Evolutionary conservation across 106 monocot species (phyloP).

Genomic region (Acanthochlamys bracteata): DNA sequence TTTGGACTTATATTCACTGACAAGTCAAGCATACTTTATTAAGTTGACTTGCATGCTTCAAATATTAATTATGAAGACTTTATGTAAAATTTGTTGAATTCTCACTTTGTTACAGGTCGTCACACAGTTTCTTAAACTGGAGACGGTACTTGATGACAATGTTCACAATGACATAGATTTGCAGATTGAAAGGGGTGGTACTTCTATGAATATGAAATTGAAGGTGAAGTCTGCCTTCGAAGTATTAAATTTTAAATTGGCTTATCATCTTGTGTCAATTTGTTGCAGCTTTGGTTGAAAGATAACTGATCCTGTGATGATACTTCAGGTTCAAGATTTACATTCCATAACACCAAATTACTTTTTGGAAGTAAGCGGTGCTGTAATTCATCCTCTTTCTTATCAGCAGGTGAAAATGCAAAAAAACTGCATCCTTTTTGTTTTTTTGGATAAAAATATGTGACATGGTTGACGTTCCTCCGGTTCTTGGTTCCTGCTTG

Average conservation of each 20-base stretch:
- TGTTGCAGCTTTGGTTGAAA: not conserved
- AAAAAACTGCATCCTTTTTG: too few species aligned
- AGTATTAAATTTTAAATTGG: too few species aligned
- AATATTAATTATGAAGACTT: too few species aligned
- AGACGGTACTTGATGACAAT: conserved; percentile 70
- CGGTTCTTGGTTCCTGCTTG: too few species aligned
- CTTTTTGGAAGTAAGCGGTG: conserved; percentile 93
- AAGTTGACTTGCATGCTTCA: too few species aligned
- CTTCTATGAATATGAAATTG: conserved; percentile 39
- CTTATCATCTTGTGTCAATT: not conserved
- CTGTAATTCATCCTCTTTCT: conserved; percentile 82
- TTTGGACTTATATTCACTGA: too few species aligned
- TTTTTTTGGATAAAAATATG: too few species aligned
- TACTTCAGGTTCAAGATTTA: conserved; percentile 84
- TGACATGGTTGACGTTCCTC: too few species aligned
- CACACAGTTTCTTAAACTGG: conserved; percentile 90
- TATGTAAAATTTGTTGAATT: conserved; percentile 2
- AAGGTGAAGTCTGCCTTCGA: conserved; percentile 26
- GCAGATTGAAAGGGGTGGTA: conserved; percentile 86
- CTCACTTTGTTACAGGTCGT: conserved; percentile 54
- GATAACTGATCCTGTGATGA: not conserved
- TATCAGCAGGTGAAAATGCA: conserved; percentile 81
- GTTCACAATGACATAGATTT: conserved; percentile 50
- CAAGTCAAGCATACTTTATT: too few species aligned
- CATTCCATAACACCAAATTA: conserved; percentile 88